Evolutionary conservation across 1,139 yeast species (phyloP), one percentile per base, ranked within the genome.

Genomic region (Candida smagusa): DNA sequence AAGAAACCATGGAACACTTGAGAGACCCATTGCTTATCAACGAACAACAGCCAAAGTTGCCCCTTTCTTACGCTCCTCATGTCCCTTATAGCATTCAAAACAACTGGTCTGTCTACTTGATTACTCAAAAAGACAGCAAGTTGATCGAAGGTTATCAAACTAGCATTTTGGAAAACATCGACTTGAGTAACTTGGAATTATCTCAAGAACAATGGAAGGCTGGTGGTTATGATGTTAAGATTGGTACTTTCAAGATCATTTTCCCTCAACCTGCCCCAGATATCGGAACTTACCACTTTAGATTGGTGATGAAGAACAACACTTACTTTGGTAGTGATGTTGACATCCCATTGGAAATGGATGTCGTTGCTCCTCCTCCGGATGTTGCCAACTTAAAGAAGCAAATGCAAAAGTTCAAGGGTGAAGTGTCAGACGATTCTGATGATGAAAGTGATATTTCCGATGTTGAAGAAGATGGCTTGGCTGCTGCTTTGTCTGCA

Each of bases 171-270:
- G 74, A 75, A 31, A 74, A 76, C 41, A 65, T 73, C 25, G 81
- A 79, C 45, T 63, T 80, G 42, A 63, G 72, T 30, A 84, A 85
- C 59, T 65, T 84, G 52, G 55, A 59, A 9, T 62, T 84, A 40
- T 55, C 74, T 7, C 77, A 73, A 46, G 76, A 74, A 34, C 50
- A 61, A 34, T 71, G 74, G 74, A 53, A 52, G 7, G 70, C 73
- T 38, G 80, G 74, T 34, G 58, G 63, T 13, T 65, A 67, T 11
- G 70, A 69, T 12, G 76, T 85, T 42, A 62, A 61, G 3, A 67
- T 87, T 37, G 79, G 88, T 38, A 80, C 90, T 1, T 81, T 86
- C 54, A 88, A 85, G 58, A 68, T 89, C 37, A 88, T 84, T 46
- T 61, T 89, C 36, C 62, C 82, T 9, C 68, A 77, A 38, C 87